phyloP scores from a whole-genome alignment of 1,139 yeast species.

The Candida sp. region DNA sequence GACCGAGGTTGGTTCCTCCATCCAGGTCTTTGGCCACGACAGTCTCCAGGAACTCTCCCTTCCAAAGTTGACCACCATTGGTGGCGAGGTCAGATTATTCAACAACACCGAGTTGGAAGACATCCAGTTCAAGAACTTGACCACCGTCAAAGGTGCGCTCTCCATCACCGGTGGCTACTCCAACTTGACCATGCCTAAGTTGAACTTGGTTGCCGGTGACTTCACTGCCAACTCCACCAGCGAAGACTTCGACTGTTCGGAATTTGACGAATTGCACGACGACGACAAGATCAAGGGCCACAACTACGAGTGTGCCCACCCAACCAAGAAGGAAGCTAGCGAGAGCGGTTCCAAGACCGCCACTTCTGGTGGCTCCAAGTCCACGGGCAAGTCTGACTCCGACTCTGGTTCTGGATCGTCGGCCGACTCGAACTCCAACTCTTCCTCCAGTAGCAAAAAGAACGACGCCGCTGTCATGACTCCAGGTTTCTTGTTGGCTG shows the following conservation, averaged over 20 bases:
- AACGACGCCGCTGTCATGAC: constrained; percentile 7
- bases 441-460: constrained; percentile 13
- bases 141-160: constrained; percentile 47
- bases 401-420: constrained; percentile 8
- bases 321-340: constrained; percentile 19
- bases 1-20: constrained; percentile 42
- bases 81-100: constrained; percentile 48
- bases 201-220: constrained; percentile 49
- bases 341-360: background rate
- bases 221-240: constrained; percentile 40
- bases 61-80: constrained; percentile 35
- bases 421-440: constrained; percentile 1
- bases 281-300: constrained; percentile 46
- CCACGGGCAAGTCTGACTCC: constrained; percentile 9
- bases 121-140: constrained; percentile 34
- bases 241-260: constrained; percentile 43
- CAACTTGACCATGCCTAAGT: constrained; percentile 42
- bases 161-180: constrained; percentile 42
- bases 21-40: constrained; percentile 49
- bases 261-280: constrained; percentile 35
- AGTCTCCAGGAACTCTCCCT: constrained; percentile 36
- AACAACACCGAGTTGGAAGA: constrained; percentile 47
- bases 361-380: constrained; percentile 9
- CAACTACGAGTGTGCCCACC: constrained; percentile 48
- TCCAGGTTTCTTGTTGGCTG: constrained; percentile 9